Conservation (phyloP, 164 flowering plant species). For the Vitis riparia region DNA sequence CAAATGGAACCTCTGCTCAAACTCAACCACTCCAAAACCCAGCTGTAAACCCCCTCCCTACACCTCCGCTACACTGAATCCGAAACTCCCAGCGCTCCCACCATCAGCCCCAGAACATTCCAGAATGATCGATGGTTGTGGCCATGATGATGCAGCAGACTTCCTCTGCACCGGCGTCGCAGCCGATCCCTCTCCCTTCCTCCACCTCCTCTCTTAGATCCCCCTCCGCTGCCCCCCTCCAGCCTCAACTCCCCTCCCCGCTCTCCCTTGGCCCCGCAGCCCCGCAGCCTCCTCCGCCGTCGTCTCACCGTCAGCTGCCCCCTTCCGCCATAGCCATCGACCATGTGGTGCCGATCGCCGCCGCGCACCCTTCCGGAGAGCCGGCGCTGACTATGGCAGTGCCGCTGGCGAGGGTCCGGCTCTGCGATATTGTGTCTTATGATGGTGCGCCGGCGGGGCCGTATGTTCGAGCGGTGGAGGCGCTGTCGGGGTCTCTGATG, state of each 20-base stretch:
- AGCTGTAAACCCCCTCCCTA: too few relatives aligned
- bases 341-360: slow-evolving; percentile 33
- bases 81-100: too few relatives aligned
- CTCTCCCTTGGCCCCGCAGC: slow-evolving; percentile 12
- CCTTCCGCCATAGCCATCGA: slow-evolving; percentile 13
- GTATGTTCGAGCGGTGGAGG: slow-evolving; percentile 70
- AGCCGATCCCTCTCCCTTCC: slow-evolving; percentile 14
- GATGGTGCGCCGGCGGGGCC: slow-evolving; percentile 69
- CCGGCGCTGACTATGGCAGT: slow-evolving; percentile 7
- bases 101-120: not conserved
- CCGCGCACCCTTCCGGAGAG: slow-evolving; percentile 30
- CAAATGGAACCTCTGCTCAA: too few relatives aligned
- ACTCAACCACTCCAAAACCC: too few relatives aligned
- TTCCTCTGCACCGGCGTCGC: slow-evolving; percentile 19
- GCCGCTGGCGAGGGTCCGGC: slow-evolving; percentile 47
- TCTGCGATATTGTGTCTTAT: slow-evolving; percentile 66
- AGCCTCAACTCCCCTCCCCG: slow-evolving; percentile 14
- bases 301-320: slow-evolving; percentile 1
- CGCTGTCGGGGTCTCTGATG: slow-evolving; percentile 70
- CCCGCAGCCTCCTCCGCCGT: not conserved
- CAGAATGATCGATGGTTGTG: slow-evolving; percentile 34
- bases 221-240: slow-evolving; percentile 14
- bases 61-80: too few relatives aligned
- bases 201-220: slow-evolving; percentile 20
- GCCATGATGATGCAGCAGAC: slow-evolving; percentile 22